Evolutionary conservation across 805 yeast genomes (phyloP).

Genomic region (Hanseniaspora occidentalis): DNA sequence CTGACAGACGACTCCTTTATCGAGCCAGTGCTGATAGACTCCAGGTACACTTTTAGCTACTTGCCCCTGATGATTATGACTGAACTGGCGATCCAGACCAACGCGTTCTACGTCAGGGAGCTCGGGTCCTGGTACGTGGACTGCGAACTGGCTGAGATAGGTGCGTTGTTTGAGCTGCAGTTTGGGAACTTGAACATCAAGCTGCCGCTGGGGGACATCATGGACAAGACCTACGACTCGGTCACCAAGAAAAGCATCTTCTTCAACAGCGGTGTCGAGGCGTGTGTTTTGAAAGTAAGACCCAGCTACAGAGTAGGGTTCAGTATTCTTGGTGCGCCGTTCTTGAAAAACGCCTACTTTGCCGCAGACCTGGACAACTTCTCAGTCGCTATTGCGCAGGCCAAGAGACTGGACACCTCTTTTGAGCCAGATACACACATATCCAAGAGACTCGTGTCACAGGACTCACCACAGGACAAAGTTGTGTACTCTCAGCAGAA

Average conservation of each 20-base stretch:
- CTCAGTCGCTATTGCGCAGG: constrained; percentile 43
- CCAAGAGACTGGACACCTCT: constrained; percentile 15
- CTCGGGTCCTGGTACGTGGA: constrained; percentile 47
- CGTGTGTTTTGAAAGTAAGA: constrained; percentile 42
- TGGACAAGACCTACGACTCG: constrained; percentile 27
- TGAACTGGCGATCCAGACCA: constrained; percentile 54
- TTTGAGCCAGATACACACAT: background rate
- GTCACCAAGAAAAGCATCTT: constrained; percentile 25
- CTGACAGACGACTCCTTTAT: constrained; percentile 26
- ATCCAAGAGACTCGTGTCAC: background rate
- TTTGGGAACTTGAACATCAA: constrained; percentile 40
- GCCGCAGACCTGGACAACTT: constrained; percentile 53
- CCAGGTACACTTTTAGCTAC: constrained; percentile 36
- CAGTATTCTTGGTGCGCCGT: constrained; percentile 45
- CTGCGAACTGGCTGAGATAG: constrained; percentile 37
- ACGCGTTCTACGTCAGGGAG: constrained; percentile 44
- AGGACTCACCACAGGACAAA: too few species aligned
- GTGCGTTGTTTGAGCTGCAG: constrained; percentile 40
- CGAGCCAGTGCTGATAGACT: constrained; percentile 46
- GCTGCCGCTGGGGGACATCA: constrained; percentile 37
- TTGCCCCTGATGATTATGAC: constrained; percentile 47
- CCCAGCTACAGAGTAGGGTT: constrained; percentile 39
- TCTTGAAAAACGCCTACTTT: constrained; percentile 38
- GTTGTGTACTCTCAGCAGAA: too few species aligned
- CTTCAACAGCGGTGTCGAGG: constrained; percentile 39